Conservation (phyloP, 768 basidiomycete genomes). For the Rhodotorula taiwanensis region DNA sequence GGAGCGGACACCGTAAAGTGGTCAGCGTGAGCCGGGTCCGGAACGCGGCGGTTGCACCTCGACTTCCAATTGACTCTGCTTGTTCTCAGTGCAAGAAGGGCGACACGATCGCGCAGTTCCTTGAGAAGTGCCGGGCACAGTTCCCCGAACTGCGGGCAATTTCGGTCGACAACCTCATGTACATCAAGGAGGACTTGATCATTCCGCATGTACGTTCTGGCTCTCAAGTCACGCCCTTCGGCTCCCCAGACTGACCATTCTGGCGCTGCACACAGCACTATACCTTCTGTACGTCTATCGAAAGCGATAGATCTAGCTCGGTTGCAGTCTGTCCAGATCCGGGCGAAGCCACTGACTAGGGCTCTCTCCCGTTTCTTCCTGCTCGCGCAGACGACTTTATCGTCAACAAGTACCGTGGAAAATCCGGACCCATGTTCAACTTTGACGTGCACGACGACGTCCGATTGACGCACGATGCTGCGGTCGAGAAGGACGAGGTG, state of each 20-base stretch:
- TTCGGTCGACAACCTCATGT: conserved; percentile 95
- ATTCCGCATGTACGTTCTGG: conserved; percentile 73
- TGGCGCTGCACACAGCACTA: conserved; percentile 60
- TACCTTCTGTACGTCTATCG: conserved; percentile 80
- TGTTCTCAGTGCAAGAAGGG: conserved; percentile 87
- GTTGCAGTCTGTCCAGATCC: background rate
- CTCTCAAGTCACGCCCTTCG: background rate
- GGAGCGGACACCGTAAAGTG: conserved; percentile 88
- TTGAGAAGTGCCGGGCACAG: conserved; percentile 87
- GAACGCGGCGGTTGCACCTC: background rate
- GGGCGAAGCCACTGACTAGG: background rate
- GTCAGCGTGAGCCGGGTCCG: conserved; percentile 62
- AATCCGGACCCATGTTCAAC: conserved; percentile 94
- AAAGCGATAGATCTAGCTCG: no score
- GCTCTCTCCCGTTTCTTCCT: no score
- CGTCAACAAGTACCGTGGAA: conserved; percentile 94
- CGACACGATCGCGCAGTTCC: conserved; percentile 73
- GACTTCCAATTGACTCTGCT: background rate
- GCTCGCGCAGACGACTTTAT: conserved; percentile 57
- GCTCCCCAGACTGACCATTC: conserved; percentile 5
- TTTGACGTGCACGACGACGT: conserved; percentile 99
- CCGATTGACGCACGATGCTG: conserved; percentile 84
- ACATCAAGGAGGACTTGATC: conserved; percentile 95
- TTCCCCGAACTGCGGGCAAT: conserved; percentile 85
- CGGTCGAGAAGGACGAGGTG: conserved; percentile 93